Conservation (phyloP, 805 yeast genomes). For the Nakazawaea anatomiae region DNA sequence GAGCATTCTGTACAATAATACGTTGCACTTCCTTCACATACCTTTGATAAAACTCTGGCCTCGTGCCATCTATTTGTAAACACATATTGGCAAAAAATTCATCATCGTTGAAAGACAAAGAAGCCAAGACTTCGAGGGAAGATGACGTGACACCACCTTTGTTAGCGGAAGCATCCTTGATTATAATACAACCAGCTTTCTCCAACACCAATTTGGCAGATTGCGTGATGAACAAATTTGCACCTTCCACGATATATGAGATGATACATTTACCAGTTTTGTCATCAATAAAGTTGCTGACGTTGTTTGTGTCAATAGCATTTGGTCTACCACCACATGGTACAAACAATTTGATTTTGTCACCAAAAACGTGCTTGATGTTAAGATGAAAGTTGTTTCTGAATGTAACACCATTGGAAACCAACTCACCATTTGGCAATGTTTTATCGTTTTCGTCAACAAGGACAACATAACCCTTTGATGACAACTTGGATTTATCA, state of each 20-base stretch:
- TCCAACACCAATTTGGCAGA: constrained; percentile 85
- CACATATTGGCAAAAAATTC: constrained; percentile 80
- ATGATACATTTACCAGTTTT: constrained; percentile 72
- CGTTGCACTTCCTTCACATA: constrained; percentile 83
- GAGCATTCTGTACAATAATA: constrained; percentile 72
- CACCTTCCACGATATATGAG: constrained; percentile 95
- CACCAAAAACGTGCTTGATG: constrained; percentile 55
- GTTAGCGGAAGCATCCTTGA: constrained; percentile 95
- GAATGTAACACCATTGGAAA: constrained; percentile 82
- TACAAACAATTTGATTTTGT: constrained; percentile 75
- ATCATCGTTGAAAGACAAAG: constrained; percentile 82
- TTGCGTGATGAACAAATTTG: constrained; percentile 92
- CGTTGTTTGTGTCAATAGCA: constrained; percentile 85
- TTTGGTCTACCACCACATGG: constrained; percentile 99
- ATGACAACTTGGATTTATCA: constrained; percentile 60
- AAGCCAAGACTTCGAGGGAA: constrained; percentile 90
- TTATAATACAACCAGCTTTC: constrained; percentile 77
- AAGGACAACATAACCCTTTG: constrained; percentile 73
- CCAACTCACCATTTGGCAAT: constrained; percentile 70
- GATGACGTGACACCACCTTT: constrained; percentile 99
- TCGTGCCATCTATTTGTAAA: constrained; percentile 40
- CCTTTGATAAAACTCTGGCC: constrained; percentile 71
- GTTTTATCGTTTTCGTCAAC: constrained; percentile 78
- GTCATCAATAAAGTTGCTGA: constrained; percentile 60
- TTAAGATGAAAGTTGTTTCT: constrained; percentile 87